phyloP scores from a whole-genome alignment of 176 grass and related monocot genomes.

The Aegilops speltoides region DNA sequence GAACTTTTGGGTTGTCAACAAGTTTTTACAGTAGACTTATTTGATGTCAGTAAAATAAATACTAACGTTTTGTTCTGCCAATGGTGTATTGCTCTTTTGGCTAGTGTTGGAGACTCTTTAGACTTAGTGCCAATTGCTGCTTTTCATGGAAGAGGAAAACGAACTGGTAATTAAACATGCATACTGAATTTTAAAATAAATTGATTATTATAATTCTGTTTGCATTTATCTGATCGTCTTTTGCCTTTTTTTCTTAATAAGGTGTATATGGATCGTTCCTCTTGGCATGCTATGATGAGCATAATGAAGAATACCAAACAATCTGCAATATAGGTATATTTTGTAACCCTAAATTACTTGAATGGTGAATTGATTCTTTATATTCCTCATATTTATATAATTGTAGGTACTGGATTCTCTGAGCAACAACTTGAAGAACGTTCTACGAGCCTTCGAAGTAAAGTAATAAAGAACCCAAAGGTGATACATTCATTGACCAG shows the following conservation, averaged over 20 bases:
- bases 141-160: conserved; percentile 83
- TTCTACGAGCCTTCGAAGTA: conserved; percentile 80
- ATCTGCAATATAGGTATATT: conserved; percentile 93
- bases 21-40: background rate
- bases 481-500: conserved; percentile 45
- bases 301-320: conserved; percentile 96
- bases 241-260: conserved; percentile 42
- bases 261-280: conserved; percentile 97
- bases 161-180: conserved; percentile 56
- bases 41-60: conserved; percentile 5
- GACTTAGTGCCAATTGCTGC: conserved; percentile 97
- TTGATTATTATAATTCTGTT: background rate
- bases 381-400: conserved; percentile 25
- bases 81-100: conserved; percentile 16
- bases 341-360: background rate
- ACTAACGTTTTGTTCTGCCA: conserved; percentile 9
- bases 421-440: conserved; percentile 91
- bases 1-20: background rate
- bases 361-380: conserved; percentile 14
- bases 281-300: conserved; percentile 92
- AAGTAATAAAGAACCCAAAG: conserved; percentile 92
- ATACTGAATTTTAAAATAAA: conserved; percentile 18
- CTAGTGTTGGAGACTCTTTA: conserved; percentile 88
- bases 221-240: conserved; percentile 22
- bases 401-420: conserved; percentile 94